phyloP scores from a whole-genome alignment of 371 early-diverging fungal genomes.

The Zychaea mexicana region DNA sequence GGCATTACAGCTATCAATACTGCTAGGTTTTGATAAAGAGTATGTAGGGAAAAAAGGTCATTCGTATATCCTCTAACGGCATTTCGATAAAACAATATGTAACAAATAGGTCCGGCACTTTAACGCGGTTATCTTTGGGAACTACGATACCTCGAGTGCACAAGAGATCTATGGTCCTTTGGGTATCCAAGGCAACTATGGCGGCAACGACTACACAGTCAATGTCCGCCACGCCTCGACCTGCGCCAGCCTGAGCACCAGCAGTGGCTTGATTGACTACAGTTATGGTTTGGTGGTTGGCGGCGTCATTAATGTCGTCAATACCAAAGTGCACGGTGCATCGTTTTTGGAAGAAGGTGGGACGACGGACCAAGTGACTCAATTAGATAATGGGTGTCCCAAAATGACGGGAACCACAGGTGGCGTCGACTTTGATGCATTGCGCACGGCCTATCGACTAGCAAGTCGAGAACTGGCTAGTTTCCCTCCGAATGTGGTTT shows the following conservation, averaged over 20 bases:
- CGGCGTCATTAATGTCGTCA: background rate
- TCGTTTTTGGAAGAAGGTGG: conserved; percentile 3
- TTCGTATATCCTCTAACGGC: too few relatives aligned
- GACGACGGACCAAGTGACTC: background rate
- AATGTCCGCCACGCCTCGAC: background rate
- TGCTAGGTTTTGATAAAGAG: too few relatives aligned
- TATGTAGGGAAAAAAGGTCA: too few relatives aligned
- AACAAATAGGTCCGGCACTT: background rate
- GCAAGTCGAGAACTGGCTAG: background rate
- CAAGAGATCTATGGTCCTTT: conserved; percentile 21
- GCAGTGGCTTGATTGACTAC: too few relatives aligned
- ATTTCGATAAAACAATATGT: too few relatives aligned
- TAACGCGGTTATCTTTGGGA: conserved; percentile 18
- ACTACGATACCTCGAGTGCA: conserved; percentile 9
- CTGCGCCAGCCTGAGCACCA: background rate
- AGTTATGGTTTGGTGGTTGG: conserved; percentile 5
- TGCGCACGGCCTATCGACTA: background rate
- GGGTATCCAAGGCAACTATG: conserved; percentile 16
- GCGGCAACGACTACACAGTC: background rate
- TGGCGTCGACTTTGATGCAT: background rate
- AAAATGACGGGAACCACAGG: background rate
- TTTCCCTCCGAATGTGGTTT: background rate
- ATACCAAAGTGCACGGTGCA: conserved; percentile 18
- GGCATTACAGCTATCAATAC: too few relatives aligned
- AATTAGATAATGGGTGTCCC: background rate